These are phyloP conservation scores for Exophiala spinifera DNA, from an alignment of 2,329 filamentous ascomycete genomes.

Conservation along the genomic window DNA sequence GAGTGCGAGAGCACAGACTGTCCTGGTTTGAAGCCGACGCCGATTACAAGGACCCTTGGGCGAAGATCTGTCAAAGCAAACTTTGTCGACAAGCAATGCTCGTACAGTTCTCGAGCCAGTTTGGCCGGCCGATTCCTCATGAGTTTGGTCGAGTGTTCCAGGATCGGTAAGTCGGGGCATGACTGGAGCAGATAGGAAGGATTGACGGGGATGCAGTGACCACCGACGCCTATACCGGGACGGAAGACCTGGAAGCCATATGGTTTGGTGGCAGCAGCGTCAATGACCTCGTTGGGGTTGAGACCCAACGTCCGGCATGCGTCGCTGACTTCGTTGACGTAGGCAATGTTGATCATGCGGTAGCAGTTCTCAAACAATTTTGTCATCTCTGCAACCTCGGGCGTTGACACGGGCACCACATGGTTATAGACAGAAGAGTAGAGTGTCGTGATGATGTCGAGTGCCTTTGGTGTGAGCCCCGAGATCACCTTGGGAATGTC, in stretches of 20 bases:
- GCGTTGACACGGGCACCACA: slow-evolving; percentile 18
- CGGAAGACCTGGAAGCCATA: slow-evolving; percentile 23
- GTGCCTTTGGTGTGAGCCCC: slow-evolving; percentile 13
- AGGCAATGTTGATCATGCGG: slow-evolving; percentile 24
- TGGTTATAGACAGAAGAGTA: slow-evolving; percentile 18
- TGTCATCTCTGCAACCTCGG: slow-evolving; percentile 25
- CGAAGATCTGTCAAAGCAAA: neutral
- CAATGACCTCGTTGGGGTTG: slow-evolving; percentile 21
- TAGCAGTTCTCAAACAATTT: slow-evolving; percentile 26
- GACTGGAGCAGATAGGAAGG: slow-evolving; percentile 21
- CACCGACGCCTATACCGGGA: slow-evolving; percentile 22
- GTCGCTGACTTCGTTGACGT: slow-evolving; percentile 24
- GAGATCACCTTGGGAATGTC: slow-evolving; percentile 24
- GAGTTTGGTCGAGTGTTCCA: slow-evolving; percentile 17
- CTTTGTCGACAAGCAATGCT: slow-evolving; percentile 1
- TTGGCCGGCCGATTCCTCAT: slow-evolving; percentile 19
- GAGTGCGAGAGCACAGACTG: slow-evolving; percentile 20
- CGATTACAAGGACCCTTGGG: slow-evolving; percentile 21
- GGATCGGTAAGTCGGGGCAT: slow-evolving; percentile 9
- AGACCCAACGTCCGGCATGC: slow-evolving; percentile 18
- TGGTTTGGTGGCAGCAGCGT: slow-evolving; percentile 22
- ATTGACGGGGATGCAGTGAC: slow-evolving; percentile 26
- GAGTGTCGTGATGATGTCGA: slow-evolving; percentile 12
- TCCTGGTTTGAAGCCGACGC: slow-evolving; percentile 24
- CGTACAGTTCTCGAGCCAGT: slow-evolving; percentile 11